Base-by-base conservation (phyloP, 805 yeast species). In the Candida pini region DNA sequence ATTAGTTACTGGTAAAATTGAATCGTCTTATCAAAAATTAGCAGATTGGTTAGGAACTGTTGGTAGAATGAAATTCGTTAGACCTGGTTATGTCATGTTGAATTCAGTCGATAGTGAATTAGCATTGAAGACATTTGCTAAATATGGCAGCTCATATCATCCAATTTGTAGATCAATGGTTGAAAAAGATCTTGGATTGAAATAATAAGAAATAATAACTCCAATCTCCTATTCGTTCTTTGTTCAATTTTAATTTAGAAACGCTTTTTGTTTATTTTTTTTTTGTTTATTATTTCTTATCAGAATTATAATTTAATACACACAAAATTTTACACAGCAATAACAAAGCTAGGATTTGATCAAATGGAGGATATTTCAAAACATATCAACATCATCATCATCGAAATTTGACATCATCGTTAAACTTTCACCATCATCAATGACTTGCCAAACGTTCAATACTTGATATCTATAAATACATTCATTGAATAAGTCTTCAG, bases 31-130 rank as follows among this genome's bases (percentile, higher is more conserved):
- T 54, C 62, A 60, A 37, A 62, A 60, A 28, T 63, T 88, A 30
- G 87, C 94, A 4, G 74, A 76, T 34, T 88, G 95, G 95, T 69
- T 88, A 36, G 94, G 90, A 9, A 78, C 89, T 3, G 92, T 88
- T 16, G 96, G 96, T 15, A 74, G 96, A 66, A 88, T 88, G 96
- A 88, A 88, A 64, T 88, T 80, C 53, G 95, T 85, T 18, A 73
- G 96, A 58, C 95, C 96, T 20, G 86, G 92, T 4, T 87, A 77
- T 61, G 69, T 76, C 29, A 62, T 79, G 40, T 66, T 88, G 42
- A 72, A 76, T 51, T 51, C 61, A 6, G 90, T 80, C 17, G 82
- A 84, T 56, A 73, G 72, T 28, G 64, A 68, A 12, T 64, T 80
- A 43, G 96, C 96, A 0, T 49, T 78, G 10, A 53, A 52, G 4